phyloP scores from a whole-genome alignment of 2,329 filamentous ascomycete species.

The Elsinoe arachidis region DNA sequence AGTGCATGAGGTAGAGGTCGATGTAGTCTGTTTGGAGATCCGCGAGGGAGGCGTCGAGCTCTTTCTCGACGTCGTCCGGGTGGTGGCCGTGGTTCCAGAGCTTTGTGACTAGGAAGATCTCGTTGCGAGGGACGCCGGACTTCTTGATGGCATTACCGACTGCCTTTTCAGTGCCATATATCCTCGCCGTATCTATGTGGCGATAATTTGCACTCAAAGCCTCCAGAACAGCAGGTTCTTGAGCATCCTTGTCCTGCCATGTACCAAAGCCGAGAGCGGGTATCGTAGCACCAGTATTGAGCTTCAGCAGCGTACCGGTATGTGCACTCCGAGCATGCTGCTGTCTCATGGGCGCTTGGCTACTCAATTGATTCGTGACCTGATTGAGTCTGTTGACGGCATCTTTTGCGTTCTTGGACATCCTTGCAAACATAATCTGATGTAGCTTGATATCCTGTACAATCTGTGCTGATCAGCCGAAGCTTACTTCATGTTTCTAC shows the following conservation, averaged over 20 bases:
- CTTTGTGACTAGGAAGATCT: conserved; percentile 60
- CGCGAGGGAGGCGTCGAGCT: conserved; percentile 49
- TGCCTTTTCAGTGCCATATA: conserved; percentile 52
- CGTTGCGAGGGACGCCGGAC: conserved; percentile 53
- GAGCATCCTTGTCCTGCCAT: conserved; percentile 44
- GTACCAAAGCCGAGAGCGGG: conserved; percentile 44
- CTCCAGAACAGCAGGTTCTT: conserved; percentile 40
- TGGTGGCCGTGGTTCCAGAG: conserved; percentile 56
- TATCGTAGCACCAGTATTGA: conserved; percentile 37
- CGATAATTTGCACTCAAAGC: conserved; percentile 47
- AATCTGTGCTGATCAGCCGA: background rate
- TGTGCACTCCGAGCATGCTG: conserved; percentile 18
- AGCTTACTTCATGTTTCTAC: background rate
- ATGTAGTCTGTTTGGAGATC: conserved; percentile 58
- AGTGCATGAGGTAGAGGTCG: conserved; percentile 64
- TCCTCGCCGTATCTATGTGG: conserved; percentile 38
- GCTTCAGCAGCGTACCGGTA: conserved; percentile 20
- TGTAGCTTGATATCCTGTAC: background rate
- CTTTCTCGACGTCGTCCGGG: conserved; percentile 53
- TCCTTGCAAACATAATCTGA: conserved; percentile 15
- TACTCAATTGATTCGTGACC: conserved; percentile 20
- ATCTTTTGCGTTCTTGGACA: conserved; percentile 16
- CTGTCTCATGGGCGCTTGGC: conserved; percentile 19
- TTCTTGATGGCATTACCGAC: conserved; percentile 57
- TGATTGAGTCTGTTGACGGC: conserved; percentile 19